Evolutionary conservation across 805 yeast genomes (phyloP), one percentile per base, ranked within the genome.

Genomic region (Candida koratica): DNA sequence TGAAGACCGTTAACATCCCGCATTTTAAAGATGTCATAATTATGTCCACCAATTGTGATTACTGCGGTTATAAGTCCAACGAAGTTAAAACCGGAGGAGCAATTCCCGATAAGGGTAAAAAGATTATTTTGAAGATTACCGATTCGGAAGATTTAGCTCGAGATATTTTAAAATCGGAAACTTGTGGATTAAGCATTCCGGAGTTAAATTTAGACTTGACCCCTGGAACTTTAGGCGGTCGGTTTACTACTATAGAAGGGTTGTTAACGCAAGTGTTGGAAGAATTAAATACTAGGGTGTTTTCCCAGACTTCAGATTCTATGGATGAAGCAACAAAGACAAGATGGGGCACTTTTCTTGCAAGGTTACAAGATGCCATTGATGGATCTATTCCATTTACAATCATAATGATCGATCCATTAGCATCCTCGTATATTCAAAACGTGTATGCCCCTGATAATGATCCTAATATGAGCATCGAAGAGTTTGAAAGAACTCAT

Each of bases 81-180:
- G 99, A 93, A 61, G 98, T 93, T 46, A 93, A 90, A 66, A 93
- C 98, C 4, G 99, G 99, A 41, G 99, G 99, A 50, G 94, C 83
- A 6, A 82, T 93, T 32, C 97, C 98, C 20, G 82, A 69, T 3
- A 72, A 79, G 58, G 99, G 97, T 43, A 79, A 79, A 45, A 79
- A 71, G 43, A 75, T 88, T 42, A 71, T 81, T 1, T 69, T 93
- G 36, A 70, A 69, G 45, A 80, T 90, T 44, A 88, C 84, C 41
- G 97, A 90, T 47, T 80, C 88, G 2, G 95, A 87, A 48, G 99
- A 93, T 67, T 72, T 93, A 51, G 81, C 95, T 24, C 79, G 99
- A 67, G 98, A 93, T 58, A 83, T 93, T 39, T 73, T 93, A 51
- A 93, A 93, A 64, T 81, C 95, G 12, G 99, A 93, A 66, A 84